These are phyloP conservation scores for Stemphylium beticola DNA, from an alignment of 2,329 filamentous ascomycete genomes.

Conservation along the genomic window DNA sequence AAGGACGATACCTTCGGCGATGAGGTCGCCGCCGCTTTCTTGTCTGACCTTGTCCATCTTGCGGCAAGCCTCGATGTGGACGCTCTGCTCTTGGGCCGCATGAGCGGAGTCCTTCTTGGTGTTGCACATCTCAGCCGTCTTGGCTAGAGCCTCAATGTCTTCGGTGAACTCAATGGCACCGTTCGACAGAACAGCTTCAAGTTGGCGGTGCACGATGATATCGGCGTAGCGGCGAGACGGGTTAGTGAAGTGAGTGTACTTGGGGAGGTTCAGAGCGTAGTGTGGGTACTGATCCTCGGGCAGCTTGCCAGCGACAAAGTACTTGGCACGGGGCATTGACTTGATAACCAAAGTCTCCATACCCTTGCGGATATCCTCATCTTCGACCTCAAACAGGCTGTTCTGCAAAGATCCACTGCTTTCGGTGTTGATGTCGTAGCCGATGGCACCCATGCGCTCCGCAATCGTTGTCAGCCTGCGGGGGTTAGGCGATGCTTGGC, in stretches of 20 bases:
- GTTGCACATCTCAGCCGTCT: slow-evolving; percentile 95
- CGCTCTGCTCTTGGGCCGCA: slow-evolving; percentile 96
- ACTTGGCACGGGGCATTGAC: slow-evolving; percentile 95
- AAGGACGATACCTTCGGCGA: slow-evolving; percentile 93
- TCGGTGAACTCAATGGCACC: slow-evolving; percentile 85
- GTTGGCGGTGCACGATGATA: slow-evolving; percentile 91
- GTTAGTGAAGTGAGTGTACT: slow-evolving; percentile 98
- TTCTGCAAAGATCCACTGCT: slow-evolving; percentile 92
- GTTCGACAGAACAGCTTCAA: slow-evolving; percentile 84
- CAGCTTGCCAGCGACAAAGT: slow-evolving; percentile 84
- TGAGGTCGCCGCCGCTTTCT: slow-evolving; percentile 86
- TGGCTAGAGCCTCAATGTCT: slow-evolving; percentile 84
- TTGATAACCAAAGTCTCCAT: slow-evolving; percentile 97
- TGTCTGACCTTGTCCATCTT: slow-evolving; percentile 91
- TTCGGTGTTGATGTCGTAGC: slow-evolving; percentile 85
- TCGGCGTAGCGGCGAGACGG: slow-evolving; percentile 94
- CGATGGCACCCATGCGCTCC: slow-evolving; percentile 90
- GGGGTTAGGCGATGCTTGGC: slow-evolving; percentile 83
- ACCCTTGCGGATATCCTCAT: slow-evolving; percentile 88
- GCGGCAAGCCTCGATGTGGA: slow-evolving; percentile 96
- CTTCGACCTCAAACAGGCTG: slow-evolving; percentile 91
- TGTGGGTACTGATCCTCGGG: slow-evolving; percentile 80
- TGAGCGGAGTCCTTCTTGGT: slow-evolving; percentile 99
- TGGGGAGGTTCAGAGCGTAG: slow-evolving; percentile 87
- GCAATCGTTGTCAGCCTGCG: slow-evolving; percentile 89